Evolutionary conservation across 805 yeast genomes (phyloP), one percentile per base, ranked within the genome.

Genomic region (Jamesozyma hellenica): DNA sequence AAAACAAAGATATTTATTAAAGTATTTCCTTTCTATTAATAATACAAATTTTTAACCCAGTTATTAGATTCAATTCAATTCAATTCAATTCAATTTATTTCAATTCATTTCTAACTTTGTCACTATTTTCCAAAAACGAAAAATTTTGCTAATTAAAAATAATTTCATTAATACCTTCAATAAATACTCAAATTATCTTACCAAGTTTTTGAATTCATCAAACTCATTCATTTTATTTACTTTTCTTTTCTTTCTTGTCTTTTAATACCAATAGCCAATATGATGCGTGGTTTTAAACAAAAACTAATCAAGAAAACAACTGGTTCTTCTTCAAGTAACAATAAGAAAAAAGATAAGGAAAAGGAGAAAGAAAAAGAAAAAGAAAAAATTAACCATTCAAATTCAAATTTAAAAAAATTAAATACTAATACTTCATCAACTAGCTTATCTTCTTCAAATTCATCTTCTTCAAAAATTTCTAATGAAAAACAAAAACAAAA

Each of bases 211-310:
- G n/a, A n/a, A n/a, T 21, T 21, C 8, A 21, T 8, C 23, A 6
- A 5, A 5, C 23, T 8, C 8, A 6, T 21, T 21, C 23, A 21
- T 8, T 8, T 8, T 21, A 21, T 21, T 21, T 21, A 21, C 8
- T 21, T 8, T 21, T 6, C 8, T 8, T 6, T 12, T 27, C 12
- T 14, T 4, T 28, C 10, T 12, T 14, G 4, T n/a, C 17, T 8
- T 17, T 15, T 15, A 21, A 21, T 21, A 12, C 26, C 31, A 16
- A 34, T 28, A 30, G 45, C 45, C 60, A 74, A 68, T 52, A 78
- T 78, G 85, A 78, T 78, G 83, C 78, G 77, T 64, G 83, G 83
- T 23, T 77, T 78, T 60, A 78, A 77, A 54, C 82, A 78, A 54
- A 66, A 76, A 48, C 47, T 61, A 45, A 60, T 59, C 31, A 61